Percentiles rank a stretch among this genome's conserved stretches.
phyloP scores from a whole-genome alignment of 177 flowering plant genomes.

The Vitis hybrid region DNA sequence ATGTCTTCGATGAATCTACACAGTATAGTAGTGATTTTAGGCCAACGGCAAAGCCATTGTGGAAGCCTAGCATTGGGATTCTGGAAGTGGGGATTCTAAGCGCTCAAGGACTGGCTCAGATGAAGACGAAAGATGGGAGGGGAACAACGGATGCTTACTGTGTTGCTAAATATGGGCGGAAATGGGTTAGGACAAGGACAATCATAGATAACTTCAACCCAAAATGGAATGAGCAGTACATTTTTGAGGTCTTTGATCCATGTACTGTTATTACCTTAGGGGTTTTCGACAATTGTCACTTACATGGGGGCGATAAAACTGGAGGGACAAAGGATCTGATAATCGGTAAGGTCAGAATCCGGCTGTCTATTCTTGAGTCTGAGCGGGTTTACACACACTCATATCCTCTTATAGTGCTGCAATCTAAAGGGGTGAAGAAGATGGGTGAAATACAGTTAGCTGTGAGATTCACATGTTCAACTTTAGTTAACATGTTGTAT shows the following conservation, averaged over 20 bases:
- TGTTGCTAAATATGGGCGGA: slow-evolving; percentile 52
- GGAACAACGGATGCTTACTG: slow-evolving; percentile 51
- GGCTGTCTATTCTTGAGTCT: slow-evolving; percentile 44
- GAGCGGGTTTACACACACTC: slow-evolving; percentile 45
- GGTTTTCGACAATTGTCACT: slow-evolving; percentile 42
- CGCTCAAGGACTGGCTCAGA: slow-evolving; percentile 43
- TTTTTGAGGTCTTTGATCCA: slow-evolving; percentile 51
- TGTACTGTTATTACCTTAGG: slow-evolving; percentile 47
- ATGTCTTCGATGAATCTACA: slow-evolving; percentile 53
- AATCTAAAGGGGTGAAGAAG: slow-evolving; percentile 43
- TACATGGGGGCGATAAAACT: slow-evolving; percentile 25
- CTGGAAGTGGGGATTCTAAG: slow-evolving; percentile 42
- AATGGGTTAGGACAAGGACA: slow-evolving; percentile 48
- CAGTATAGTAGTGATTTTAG: slow-evolving; percentile 51
- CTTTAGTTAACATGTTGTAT: slow-evolving; percentile 39
- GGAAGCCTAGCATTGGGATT: slow-evolving; percentile 47
- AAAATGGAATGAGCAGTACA: slow-evolving; percentile 50
- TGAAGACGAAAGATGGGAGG: slow-evolving; percentile 43
- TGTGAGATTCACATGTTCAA: slow-evolving; percentile 43
- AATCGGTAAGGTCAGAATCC: slow-evolving; percentile 49
- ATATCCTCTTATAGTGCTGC: slow-evolving; percentile 42
- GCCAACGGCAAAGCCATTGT: slow-evolving; percentile 44
- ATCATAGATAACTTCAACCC: slow-evolving; percentile 36
- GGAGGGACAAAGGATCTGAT: slow-evolving; percentile 33
- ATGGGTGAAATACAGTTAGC: slow-evolving; percentile 48